These are phyloP conservation scores for Cruciata laevipes DNA, from an alignment of 257 asterid species.

Conservation along the genomic window DNA sequence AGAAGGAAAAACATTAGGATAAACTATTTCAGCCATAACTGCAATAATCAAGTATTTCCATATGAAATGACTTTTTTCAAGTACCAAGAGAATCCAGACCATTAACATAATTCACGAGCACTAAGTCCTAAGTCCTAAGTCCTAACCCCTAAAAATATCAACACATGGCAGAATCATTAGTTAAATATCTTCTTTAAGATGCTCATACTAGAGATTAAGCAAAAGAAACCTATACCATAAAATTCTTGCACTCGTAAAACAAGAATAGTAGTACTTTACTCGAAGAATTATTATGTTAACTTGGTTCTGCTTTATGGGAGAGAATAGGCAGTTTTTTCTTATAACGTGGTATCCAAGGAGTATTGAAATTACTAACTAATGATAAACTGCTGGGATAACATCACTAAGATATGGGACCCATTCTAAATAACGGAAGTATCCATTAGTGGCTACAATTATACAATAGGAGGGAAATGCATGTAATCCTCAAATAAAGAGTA, in stretches of 20 bases:
- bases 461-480: neutral
- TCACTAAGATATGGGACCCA: neutral
- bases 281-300: too few relatives aligned
- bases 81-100: neutral
- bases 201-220: neutral
- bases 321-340: neutral
- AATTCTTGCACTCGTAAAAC: neutral
- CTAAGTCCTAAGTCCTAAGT: neutral
- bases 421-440: neutral
- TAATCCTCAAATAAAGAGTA: neutral
- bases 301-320: neutral
- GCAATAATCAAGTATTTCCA: neutral
- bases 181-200: neutral
- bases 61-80: neutral
- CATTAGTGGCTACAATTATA: neutral
- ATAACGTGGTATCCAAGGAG: neutral
- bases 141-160: neutral
- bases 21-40: neutral
- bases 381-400: neutral
- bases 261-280: neutral
- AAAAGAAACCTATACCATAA: neutral
- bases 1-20: neutral
- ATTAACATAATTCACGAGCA: neutral
- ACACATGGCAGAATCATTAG: neutral
- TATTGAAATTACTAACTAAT: neutral